Base-by-base conservation (phyloP, 108 stramenopile species). In the Cyclostephanos tholiformis region DNA sequence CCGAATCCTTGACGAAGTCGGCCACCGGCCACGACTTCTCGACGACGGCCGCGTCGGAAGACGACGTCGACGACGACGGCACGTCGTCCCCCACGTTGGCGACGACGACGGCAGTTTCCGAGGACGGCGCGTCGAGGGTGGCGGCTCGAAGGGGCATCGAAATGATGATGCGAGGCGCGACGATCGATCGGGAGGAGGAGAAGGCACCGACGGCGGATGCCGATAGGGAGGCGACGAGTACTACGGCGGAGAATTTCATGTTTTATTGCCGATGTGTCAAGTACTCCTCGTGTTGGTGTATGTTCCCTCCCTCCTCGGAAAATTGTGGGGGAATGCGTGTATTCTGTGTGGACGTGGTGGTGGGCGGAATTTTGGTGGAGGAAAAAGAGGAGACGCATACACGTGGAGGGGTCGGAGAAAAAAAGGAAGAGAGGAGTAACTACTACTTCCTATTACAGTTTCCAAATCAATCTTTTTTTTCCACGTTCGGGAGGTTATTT, bases 1-100 rank as follows among this genome's bases (percentile, higher is more conserved):
- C 77, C 38, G 77, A 79, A 72, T 79, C 77, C 59, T 79, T 79
- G 25, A 79, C 71, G 39, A 79, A 79, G 26, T 70, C 65, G 29
- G 66, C 65, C 19, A 79, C 71, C 0, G 70, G 65, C 65, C 71
- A 79, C 30, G 62, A 66, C 65, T 71, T 59, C 66, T 79, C 77
- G 10, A 63, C 71, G 53, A 52, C 13, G 43, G 43, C 49, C 65
- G 27, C 64, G 2, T 19, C n/a, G 2, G 59, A 27, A 2, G 9
- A 27, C 11, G 58, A 26, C 26, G 16, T 8, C 26, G 22, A 29
- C 23, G 69, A 22, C 29, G 63, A 2, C 11, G 36, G 17, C 27
- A n/a, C 43, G 32, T 35, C 41, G 26, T 65, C 64, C 39, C 65
- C 48, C 25, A 9, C 69, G 22, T 19, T 32, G 14, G 55, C 35